Evolutionary conservation across 495 filamentous ascomycete genomes (phyloP), one percentile per base, ranked within the genome.

Genomic region (Daldinia loculata): DNA sequence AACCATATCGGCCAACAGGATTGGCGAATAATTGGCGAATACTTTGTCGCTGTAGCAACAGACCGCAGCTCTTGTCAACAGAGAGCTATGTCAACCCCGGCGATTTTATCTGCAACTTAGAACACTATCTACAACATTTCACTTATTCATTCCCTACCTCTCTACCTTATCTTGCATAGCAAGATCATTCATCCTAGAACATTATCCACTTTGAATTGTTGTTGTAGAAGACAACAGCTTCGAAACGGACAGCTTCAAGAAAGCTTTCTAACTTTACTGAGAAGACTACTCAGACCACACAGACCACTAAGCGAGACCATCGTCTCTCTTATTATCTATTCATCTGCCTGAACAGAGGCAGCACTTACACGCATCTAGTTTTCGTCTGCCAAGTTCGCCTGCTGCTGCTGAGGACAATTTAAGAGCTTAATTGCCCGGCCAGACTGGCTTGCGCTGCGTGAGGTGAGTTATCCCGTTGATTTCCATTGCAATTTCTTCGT

Each of bases 401-500:
- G 56, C 74, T 74, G 71, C 73, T 80, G 76, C 82, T 84, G 83
- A 83, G 78, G 73, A 80, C 76, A 71, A 80, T 71, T 36, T 74
- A 73, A 74, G 56, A 75, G 29, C 34, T 57, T 32, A 74, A 68
- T 71, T 76, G 89, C 89, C 89, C 89, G 88, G 88, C 86, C 71
- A 84, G 86, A 82, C 81, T 85, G 85, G 87, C 87, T 89, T 89
- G 87, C 85, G 85, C 89, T 92, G 89, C 88, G 88, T 88, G 89
- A 91, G 88, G 89, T 91, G 78, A 67, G 83, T 50, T 56, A 14
- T 59, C 17, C 17, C 45, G 68, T 56, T 39, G 27, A 56, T 19
- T 24, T 19, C 29, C 45, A 52, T 67, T 39, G 43, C 14, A 58
- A 19, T 24, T 51, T 19, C 22, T 50, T 8, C 53, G 45, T 62